These are phyloP conservation scores for Circinella minor DNA, from an alignment of 371 early-diverging fungal species.

Conservation along the genomic window DNA sequence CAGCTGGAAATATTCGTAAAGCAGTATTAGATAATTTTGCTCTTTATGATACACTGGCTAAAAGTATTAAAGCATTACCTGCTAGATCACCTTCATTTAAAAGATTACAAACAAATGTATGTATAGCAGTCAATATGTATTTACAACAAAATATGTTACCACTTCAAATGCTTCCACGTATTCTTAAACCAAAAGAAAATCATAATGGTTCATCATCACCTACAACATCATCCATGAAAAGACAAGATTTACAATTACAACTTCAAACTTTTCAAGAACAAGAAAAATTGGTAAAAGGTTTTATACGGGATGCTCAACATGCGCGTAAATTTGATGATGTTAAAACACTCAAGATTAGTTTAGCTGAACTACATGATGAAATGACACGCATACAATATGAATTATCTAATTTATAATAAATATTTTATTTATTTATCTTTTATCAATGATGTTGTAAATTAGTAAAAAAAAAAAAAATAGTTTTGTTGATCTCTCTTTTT, in stretches of 20 bases:
- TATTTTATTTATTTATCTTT: no score
- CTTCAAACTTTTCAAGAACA: conserved; percentile 77
- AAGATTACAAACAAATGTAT: conserved; percentile 71
- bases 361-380: conserved; percentile 78
- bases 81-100: conserved; percentile 53
- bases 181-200: conserved; percentile 41
- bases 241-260: conserved; percentile 53
- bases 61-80: conserved; percentile 59
- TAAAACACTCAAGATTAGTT: conserved; percentile 66
- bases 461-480: no score
- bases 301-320: conserved; percentile 75
- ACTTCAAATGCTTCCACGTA: conserved; percentile 80
- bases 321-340: conserved; percentile 86
- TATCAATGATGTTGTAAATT: no score
- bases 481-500: no score
- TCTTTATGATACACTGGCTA: conserved; percentile 65
- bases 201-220: conserved; percentile 10
- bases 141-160: conserved; percentile 90
- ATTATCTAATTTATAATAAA: neutral
- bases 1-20: conserved; percentile 66
- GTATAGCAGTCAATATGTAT: conserved; percentile 74
- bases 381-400: conserved; percentile 46
- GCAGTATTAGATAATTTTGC: conserved; percentile 68
- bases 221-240: conserved; percentile 5
- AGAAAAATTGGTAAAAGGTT: conserved; percentile 66